Base-by-base conservation (phyloP, 768 basidiomycete species). In the Boletus speciosus region DNA sequence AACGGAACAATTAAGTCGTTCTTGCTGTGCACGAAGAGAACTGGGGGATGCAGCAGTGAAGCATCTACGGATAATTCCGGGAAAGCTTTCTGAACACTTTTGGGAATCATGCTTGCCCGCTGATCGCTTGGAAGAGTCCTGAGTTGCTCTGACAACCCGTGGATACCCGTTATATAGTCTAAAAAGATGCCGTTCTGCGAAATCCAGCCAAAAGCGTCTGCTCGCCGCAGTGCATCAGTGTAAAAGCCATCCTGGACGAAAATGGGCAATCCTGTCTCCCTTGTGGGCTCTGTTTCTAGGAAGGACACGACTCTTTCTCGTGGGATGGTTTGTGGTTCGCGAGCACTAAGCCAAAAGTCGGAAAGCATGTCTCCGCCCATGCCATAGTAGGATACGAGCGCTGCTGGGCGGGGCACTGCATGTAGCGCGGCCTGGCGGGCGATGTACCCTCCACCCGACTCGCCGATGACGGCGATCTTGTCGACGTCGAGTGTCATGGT, bases 331-430 rank as follows among this genome's bases (percentile, higher is more conserved):
- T 42, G 49, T n/a, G 40, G 31, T 23, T 42, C 32, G 16, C 23
- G 49, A 50, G 23, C 40, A 25, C 6, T 32, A 35, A 50, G 21
- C 49, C 49, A 50, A 25, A 50, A 50, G 34, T 50, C 49, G 32
- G 49, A 42, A 34, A 50, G 40, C 40, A 50, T 40, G 23, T 50
- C 40, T n/a, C 49, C 49, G 6, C 49, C 49, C 49, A 50, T 50
- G 31, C 49, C 49, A 36, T 50, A 50, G 40, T 41, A 41, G 12
- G 49, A 50, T n/a, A 50, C 29, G 32, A 50, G 49, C 11, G 16
- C 49, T n/a, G 32, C 49, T 35, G 49, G 49, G 32, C 49, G 31
- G 25, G 49, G 49, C 5, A 34, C 32, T 16, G 49, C 49, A 35
- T 50, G 49, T 7, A 50, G 32, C 14, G 49, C 32, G 15, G 49